Base-by-base conservation (phyloP, 768 basidiomycete genomes). In the Kwoniella bestiolae region DNA sequence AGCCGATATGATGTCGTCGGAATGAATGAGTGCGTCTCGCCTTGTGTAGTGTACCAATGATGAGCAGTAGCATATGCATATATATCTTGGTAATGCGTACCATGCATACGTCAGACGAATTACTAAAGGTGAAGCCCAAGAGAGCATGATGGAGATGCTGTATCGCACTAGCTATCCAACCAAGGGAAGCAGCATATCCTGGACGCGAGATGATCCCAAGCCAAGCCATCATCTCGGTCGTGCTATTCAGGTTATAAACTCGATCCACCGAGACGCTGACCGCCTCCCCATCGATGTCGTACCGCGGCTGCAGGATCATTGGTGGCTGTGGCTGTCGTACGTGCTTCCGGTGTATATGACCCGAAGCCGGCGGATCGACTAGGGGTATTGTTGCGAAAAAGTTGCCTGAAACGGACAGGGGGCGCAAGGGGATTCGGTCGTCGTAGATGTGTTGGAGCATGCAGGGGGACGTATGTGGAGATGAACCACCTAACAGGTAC, bases 261-360 rank as follows among this genome's bases (percentile, higher is more conserved):
- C n/a, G 71, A 56, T 21, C 79, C 79, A n/a, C 79, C 79, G 5
- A 80, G 56, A 18, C 73, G 35, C 32, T 79, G 67, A 6, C 79
- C 79, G 4, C 73, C 63, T 14, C 78, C 79, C 79, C 79, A 80
- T 29, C 75, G 63, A 63, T 78, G 72, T 5, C 78, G 61, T 34
- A 75, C 73, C 12, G 71, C 75, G 23, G 70, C 70, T 8, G 56
- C 74, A 14, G 62, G 45, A 32, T 53, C 66, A 34, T 23, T 61
- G 14, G n/a, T 2, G 7, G 53, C 35, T 12, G 67, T 46, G 23
- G 66, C 41, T 1, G 65, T 60, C 28, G 32, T 38, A 9, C 66
- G 29, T 2, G 47, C 58, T 6, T 55, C 59, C 5, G 60, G 51
- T 55, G 41, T 23, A 21, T 56, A 52, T 28, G 53, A 16, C 34